Evolutionary conservation across 2,329 filamentous ascomycete genomes (phyloP), one percentile per base, ranked within the genome.

Genomic region (Plectosphaerella sp.): DNA sequence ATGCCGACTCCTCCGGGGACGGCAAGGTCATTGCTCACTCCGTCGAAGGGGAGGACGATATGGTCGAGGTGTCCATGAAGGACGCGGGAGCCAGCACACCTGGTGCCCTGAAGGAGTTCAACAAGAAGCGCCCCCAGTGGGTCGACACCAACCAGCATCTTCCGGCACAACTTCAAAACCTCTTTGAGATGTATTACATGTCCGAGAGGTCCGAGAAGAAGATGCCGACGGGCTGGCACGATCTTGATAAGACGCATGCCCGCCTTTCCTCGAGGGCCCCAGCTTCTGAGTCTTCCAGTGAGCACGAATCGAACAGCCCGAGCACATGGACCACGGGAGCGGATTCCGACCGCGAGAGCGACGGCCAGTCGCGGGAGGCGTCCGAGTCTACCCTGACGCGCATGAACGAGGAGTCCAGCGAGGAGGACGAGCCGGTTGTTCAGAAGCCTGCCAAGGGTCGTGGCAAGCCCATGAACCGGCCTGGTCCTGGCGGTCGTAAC

Each of bases 1-100:
- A 84, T 56, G 82, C 80, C 4, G 83, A 88, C 56, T 87, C 84
- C 4, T 84, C 84, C 4, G 82, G 80, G 10, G 88, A 88, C 58
- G 77, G 81, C 20, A 88, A 87, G 63, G 78, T 96, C 46, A 82
- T 87, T 53, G 87, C 90, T 45, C 80, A 83, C 25, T 96, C 92
- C 3, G 81, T 96, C 2, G 87, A 92, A 65, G 89, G 91, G 10
- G 93, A 97, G 66, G 92, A 97, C 55, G 90, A 90, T 55, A 83
- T 97, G 62, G 89, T 97, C 6, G 89, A 97, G 64, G 86, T 99
- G 15, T 89, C 88, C 1, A 92, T 97, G 86, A 58, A 63, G 50
- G 51, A 57, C 36, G 56, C 55, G 11, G 57, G 60, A 35, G 51
- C 54, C 45, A 47, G 47, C n/a, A 47, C 51, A 25, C 43, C 50